Evolutionary conservation across 2,329 filamentous ascomycete species (phyloP).

Genomic region (Claviceps digitariae): DNA sequence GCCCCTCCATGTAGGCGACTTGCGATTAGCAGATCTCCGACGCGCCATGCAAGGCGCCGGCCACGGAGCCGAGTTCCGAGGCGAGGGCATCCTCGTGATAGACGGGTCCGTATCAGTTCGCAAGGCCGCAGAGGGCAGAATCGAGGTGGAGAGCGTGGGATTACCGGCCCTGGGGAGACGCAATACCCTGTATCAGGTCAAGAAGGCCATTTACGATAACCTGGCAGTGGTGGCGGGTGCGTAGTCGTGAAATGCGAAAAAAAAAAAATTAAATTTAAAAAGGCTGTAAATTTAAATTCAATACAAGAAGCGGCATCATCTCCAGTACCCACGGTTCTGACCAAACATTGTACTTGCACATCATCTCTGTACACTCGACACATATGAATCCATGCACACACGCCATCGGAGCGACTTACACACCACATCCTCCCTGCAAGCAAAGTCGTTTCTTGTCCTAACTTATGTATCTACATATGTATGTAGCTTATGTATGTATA

Average conservation of each 20-base stretch:
- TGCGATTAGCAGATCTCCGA: conserved; percentile 76
- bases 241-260: conserved; percentile 16
- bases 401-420: too few species aligned
- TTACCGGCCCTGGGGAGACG: conserved; percentile 22
- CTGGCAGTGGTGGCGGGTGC: conserved; percentile 77
- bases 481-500: too few species aligned
- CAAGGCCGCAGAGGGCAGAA: conserved; percentile 74
- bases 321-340: too few species aligned
- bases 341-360: too few species aligned
- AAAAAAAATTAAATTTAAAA: neutral
- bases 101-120: conserved; percentile 79
- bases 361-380: too few species aligned
- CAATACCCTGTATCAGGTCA: conserved; percentile 74
- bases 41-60: conserved; percentile 70
- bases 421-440: too few species aligned
- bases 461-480: too few species aligned
- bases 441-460: too few species aligned
- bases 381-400: too few species aligned
- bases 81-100: conserved; percentile 82
- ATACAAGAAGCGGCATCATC: neutral
- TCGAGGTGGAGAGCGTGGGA: conserved; percentile 74
- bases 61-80: conserved; percentile 82
- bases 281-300: neutral
- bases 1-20: conserved; percentile 86
- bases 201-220: conserved; percentile 83